These are phyloP conservation scores for Stramenopiles sp. DNA, from an alignment of 352 stramenopile genomes.

Conservation along the genomic window DNA sequence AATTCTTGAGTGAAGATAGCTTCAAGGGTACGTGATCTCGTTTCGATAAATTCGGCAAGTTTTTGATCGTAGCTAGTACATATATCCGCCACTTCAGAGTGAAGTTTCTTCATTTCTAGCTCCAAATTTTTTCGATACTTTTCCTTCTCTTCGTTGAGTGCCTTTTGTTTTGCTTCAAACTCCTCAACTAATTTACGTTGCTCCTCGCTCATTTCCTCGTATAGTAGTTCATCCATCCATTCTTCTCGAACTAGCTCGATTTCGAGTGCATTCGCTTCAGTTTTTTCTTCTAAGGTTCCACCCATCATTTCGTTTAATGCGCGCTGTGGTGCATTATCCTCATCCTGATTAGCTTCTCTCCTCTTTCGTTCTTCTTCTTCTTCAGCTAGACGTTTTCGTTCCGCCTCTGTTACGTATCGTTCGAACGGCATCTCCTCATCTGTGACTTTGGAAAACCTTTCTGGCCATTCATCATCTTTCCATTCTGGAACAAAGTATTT, in stretches of 20 bases:
- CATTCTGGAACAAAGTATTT: conserved; percentile 37
- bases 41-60: conserved; percentile 36
- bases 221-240: conserved; percentile 58
- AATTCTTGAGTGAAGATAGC: conserved; percentile 40
- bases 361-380: conserved; percentile 26
- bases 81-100: conserved; percentile 51
- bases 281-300: conserved; percentile 66
- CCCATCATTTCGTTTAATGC: conserved; percentile 76
- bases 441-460: conserved; percentile 40
- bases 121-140: conserved; percentile 67
- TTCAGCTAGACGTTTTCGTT: conserved; percentile 29
- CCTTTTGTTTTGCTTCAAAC: conserved; percentile 40
- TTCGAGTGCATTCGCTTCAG: conserved; percentile 41
- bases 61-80: conserved; percentile 58
- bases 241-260: conserved; percentile 41
- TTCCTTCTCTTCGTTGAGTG: conserved; percentile 59
- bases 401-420: conserved; percentile 50
- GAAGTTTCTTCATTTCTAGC: conserved; percentile 58
- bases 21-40: conserved; percentile 35
- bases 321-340: conserved; percentile 51
- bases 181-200: conserved; percentile 44
- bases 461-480: conserved; percentile 36
- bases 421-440: conserved; percentile 55
- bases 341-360: conserved; percentile 32
- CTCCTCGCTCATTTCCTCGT: conserved; percentile 50